These are phyloP conservation scores for Hypoxylon sp. DNA, from an alignment of 2,329 filamentous ascomycete genomes.

Conservation along the genomic window DNA sequence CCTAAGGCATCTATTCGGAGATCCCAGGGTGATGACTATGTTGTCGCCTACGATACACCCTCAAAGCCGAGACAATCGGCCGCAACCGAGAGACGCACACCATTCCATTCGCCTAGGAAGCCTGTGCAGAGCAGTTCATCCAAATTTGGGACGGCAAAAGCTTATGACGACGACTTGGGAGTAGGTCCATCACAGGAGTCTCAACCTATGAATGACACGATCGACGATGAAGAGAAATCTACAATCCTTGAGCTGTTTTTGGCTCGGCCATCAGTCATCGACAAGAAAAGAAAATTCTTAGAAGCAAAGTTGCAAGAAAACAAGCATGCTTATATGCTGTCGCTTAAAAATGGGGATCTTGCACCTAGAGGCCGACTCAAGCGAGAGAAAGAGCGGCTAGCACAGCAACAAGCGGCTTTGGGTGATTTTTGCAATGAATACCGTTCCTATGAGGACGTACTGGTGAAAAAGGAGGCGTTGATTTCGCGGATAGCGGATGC, in stretches of 20 bases:
- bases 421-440: conserved; percentile 58
- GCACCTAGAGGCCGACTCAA: conserved; percentile 63
- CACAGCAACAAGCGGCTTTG: conserved; percentile 61
- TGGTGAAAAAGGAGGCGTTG: conserved; percentile 60
- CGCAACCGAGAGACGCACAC: conserved; percentile 30
- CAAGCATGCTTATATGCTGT: conserved; percentile 60
- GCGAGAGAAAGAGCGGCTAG: conserved; percentile 61
- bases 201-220: conserved; percentile 28
- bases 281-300: conserved; percentile 55
- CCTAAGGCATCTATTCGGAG: conserved; percentile 34
- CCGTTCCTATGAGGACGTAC: conserved; percentile 58
- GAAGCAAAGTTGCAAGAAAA: conserved; percentile 61
- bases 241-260: conserved; percentile 56
- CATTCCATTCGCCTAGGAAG: conserved; percentile 43
- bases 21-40: conserved; percentile 35
- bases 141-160: conserved; percentile 25
- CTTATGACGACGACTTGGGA: conserved; percentile 18
- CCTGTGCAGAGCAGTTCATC: conserved; percentile 29
- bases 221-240: conserved; percentile 50
- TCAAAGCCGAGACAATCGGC: conserved; percentile 39
- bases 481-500: conserved; percentile 62
- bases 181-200: conserved; percentile 28
- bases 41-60: conserved; percentile 46
- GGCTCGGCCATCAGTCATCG: conserved; percentile 51
- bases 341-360: conserved; percentile 61